Conservation (phyloP, 331 rosid species). For the Arachis monticola region DNA sequence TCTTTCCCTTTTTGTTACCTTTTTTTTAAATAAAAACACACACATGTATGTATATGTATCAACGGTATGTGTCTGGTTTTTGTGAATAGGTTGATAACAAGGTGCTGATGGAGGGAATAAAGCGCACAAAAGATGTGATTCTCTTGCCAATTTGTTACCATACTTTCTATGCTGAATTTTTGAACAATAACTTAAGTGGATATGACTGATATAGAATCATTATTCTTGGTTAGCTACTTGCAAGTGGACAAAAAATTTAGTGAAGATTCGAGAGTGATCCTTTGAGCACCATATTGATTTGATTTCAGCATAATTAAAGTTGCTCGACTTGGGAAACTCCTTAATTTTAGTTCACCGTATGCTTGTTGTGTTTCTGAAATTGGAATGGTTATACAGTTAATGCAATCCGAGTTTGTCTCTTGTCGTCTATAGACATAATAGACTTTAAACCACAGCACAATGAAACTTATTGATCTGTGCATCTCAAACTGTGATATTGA, state of each 20-base stretch:
- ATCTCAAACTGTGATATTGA: neutral
- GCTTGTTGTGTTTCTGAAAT: neutral
- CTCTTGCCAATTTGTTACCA: constrained; percentile 28
- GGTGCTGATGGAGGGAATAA: constrained; percentile 32
- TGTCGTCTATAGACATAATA: neutral
- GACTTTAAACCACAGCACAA: neutral
- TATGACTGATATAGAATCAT: constrained; percentile 8
- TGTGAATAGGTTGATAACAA: constrained; percentile 44
- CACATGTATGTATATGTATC: too few species aligned
- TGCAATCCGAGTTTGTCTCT: constrained; percentile 8
- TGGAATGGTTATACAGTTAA: neutral
- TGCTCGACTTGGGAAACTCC: constrained; percentile 4
- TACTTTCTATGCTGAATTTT: constrained; percentile 35
- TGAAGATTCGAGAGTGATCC: constrained; percentile 1
- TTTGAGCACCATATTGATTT: neutral
- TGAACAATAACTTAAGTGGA: constrained; percentile 18
- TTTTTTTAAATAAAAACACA: neutral
- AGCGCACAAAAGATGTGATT: constrained; percentile 26
- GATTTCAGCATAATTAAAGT: constrained; percentile 23
- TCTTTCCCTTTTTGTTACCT: constrained; percentile 5
- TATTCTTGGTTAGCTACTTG: neutral
- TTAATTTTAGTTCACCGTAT: neutral
- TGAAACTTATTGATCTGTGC: neutral
- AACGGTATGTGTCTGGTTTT: neutral
- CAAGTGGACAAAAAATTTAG: constrained; percentile 15